Conservation (phyloP, 805 yeast genomes). For the Barnettozyma populi region DNA sequence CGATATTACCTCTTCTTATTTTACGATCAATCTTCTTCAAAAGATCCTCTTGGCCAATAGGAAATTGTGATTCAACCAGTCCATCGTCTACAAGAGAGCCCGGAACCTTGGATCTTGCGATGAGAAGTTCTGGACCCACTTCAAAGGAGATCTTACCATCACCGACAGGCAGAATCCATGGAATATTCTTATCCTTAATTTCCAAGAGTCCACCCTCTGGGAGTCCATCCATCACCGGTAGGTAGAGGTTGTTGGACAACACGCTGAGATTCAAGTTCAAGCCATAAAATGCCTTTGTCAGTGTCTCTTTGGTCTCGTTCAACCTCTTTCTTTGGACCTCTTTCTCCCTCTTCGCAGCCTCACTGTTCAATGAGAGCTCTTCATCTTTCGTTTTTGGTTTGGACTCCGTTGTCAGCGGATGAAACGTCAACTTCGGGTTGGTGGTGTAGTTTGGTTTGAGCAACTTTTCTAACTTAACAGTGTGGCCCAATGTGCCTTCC, state of each 20-base stretch:
- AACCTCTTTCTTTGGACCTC: conserved; percentile 18
- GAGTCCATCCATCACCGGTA: conserved; percentile 46
- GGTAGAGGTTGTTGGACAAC: conserved; percentile 44
- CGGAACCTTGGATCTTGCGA: conserved; percentile 19
- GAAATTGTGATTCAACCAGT: conserved; percentile 13
- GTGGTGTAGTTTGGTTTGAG: conserved; percentile 27
- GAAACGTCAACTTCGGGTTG: conserved; percentile 40
- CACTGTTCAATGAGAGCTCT: conserved; percentile 19
- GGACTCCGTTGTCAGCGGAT: conserved; percentile 44
- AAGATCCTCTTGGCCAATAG: conserved; percentile 54
- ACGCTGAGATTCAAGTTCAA: conserved; percentile 27
- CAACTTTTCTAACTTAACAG: conserved; percentile 45
- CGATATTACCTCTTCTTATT: conserved; percentile 41
- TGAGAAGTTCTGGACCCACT: conserved; percentile 40
- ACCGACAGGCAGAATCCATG: conserved; percentile 39
- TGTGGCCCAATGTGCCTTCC: conserved; percentile 44
- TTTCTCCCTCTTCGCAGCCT: conserved; percentile 16
- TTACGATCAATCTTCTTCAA: conserved; percentile 36
- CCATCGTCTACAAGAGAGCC: neutral
- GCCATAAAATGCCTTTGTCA: conserved; percentile 15
- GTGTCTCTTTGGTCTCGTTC: conserved; percentile 19
- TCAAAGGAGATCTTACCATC: conserved; percentile 37
- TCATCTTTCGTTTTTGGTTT: conserved; percentile 28
- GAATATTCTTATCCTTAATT: conserved; percentile 30
- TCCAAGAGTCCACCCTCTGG: conserved; percentile 59